Percentiles rank a stretch among this genome's conserved stretches.
Evolutionary conservation across 108 stramenopile genomes (phyloP).

Genomic region (Conticribra weissflogii): DNA sequence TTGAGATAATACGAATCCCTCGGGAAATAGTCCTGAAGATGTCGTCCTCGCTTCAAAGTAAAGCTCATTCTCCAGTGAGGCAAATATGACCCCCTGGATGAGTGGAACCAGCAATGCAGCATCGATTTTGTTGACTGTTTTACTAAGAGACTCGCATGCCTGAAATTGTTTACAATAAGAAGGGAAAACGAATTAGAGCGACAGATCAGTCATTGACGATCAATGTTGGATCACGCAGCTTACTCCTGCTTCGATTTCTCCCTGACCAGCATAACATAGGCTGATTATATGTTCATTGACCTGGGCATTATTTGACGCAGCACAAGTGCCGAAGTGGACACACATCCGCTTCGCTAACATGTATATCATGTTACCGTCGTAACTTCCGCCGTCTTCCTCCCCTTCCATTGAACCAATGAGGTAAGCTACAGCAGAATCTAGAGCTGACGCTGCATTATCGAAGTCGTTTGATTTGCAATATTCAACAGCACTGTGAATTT

Average conservation of each 20-base stretch:
- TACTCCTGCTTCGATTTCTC: constrained; percentile 52
- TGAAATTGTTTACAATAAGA: too few relatives aligned
- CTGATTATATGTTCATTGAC: constrained; percentile 60
- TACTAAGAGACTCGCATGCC: constrained; percentile 60
- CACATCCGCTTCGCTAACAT: constrained; percentile 72
- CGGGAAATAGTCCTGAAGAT: constrained; percentile 35
- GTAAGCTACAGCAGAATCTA: constrained; percentile 75
- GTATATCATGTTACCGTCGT: constrained; percentile 63
- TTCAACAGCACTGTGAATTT: constrained; percentile 58
- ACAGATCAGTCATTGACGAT: too few relatives aligned
- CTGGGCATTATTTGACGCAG: constrained; percentile 34
- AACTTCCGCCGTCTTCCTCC: constrained; percentile 47
- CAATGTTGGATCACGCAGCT: too few relatives aligned
- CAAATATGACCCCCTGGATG: constrained; percentile 70
- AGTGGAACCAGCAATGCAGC: constrained; percentile 60
- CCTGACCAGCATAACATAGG: constrained; percentile 70
- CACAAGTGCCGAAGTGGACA: constrained; percentile 71
- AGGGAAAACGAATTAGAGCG: too few relatives aligned
- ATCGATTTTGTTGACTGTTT: constrained; percentile 58
- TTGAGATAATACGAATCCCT: constrained; percentile 63
- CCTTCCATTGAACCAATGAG: constrained; percentile 76
- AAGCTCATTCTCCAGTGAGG: constrained; percentile 42
- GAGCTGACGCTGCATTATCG: constrained; percentile 30
- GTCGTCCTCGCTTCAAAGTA: constrained; percentile 2
- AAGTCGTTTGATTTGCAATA: constrained; percentile 48